Conservation (phyloP, 2,329 filamentous ascomycete species). For the Ophiosphaerella korrae region DNA sequence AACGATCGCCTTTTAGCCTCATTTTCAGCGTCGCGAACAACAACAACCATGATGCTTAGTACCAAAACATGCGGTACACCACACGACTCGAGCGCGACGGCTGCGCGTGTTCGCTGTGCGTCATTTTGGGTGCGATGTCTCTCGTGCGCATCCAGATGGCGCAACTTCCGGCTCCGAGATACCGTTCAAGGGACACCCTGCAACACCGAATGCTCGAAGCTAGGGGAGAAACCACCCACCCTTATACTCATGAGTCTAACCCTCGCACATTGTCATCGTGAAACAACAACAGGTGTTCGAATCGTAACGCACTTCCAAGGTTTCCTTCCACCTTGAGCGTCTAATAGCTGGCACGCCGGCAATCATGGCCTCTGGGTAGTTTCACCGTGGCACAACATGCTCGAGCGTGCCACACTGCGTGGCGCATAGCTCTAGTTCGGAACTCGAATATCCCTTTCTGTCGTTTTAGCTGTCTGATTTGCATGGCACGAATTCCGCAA, state of each 20-base stretch:
- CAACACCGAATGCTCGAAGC: not conserved
- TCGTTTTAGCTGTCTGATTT: not conserved
- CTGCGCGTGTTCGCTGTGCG: constrained; percentile 3
- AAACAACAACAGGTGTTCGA: not conserved
- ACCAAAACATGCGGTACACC: constrained; percentile 16
- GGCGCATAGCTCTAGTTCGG: constrained; percentile 9
- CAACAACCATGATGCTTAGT: constrained; percentile 13
- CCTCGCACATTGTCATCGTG: not conserved
- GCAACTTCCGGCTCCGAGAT: constrained; percentile 6
- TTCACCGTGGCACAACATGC: constrained; percentile 16
- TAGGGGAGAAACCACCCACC: not conserved
- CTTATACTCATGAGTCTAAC: not conserved
- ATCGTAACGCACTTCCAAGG: not conserved
- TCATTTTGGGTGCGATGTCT: constrained; percentile 7
- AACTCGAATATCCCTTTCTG: not conserved
- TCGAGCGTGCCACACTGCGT: constrained; percentile 14
- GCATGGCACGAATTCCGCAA: not conserved
- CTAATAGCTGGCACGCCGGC: not conserved
- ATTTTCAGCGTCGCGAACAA: constrained; percentile 3
- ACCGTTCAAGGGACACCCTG: constrained; percentile 6
- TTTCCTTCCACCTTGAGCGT: not conserved
- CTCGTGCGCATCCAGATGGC: constrained; percentile 12
- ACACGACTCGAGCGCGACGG: constrained; percentile 19
- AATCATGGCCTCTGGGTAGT: too few relatives aligned
- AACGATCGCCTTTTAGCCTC: not conserved